phyloP scores from a whole-genome alignment of 352 stramenopile species.

The Globisporangium cylindrosporum region DNA sequence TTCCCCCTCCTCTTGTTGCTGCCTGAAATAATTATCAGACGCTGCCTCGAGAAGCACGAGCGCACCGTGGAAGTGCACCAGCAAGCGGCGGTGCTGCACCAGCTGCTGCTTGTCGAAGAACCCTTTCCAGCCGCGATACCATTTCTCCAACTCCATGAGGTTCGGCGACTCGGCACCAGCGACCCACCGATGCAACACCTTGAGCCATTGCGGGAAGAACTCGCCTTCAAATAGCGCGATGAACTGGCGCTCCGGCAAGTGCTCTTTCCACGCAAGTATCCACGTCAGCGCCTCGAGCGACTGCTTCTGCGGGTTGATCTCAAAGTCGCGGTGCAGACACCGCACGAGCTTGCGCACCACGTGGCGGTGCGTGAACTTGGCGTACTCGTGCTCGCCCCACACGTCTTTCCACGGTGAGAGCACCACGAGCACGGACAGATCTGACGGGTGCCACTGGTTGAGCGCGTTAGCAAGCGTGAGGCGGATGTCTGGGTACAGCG shows the following conservation, averaged over 20 bases:
- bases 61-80: constrained; percentile 77
- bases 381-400: constrained; percentile 80
- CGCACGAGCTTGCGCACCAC: constrained; percentile 74
- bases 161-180: constrained; percentile 24
- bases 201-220: constrained; percentile 91
- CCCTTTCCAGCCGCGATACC: constrained; percentile 85
- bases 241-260: constrained; percentile 72
- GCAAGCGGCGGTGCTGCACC: constrained; percentile 50
- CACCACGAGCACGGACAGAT: constrained; percentile 56
- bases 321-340: constrained; percentile 78
- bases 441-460: constrained; percentile 80
- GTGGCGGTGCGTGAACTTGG: constrained; percentile 80
- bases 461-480: constrained; percentile 57
- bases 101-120: constrained; percentile 72
- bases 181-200: constrained; percentile 81
- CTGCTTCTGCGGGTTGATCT: constrained; percentile 73
- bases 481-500: constrained; percentile 70
- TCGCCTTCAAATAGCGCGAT: constrained; percentile 86
- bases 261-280: constrained; percentile 69
- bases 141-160: constrained; percentile 68
- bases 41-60: constrained; percentile 67
- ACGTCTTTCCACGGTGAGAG: constrained; percentile 68
- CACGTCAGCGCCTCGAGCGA: constrained; percentile 63
- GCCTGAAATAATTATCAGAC: constrained; percentile 17
- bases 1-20: not conserved